Base-by-base conservation (phyloP, 2,329 filamentous ascomycete genomes). In the Fonsecaea monophora region DNA sequence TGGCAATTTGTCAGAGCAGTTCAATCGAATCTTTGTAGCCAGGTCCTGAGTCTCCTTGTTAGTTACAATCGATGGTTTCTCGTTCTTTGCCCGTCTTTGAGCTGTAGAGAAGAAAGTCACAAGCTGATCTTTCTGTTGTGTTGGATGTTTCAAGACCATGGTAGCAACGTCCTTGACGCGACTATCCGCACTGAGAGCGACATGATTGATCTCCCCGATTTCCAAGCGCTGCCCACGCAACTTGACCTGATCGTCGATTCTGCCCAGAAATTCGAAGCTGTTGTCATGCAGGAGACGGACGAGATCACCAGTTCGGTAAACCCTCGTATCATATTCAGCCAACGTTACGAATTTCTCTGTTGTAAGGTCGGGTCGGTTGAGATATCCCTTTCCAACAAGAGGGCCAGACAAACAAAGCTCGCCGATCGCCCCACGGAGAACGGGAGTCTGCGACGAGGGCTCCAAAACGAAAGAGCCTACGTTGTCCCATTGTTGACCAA, bases 221-320 rank as follows among this genome's bases (percentile, higher is more conserved):
- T 98, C 94, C 0, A 98, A 84, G 13, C 94, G 85, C 76, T 97
- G 94, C 0, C 94, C 94, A 10, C 94, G 88, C 2, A 97, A 84
- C 76, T 98, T 98, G 69, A 97, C 89, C 78, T 98, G 94, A 63
- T 96, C 92, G 75, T 98, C 94, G 5, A 90, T 90, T 13, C 94
- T 87, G 2, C 94, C 94, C 1, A 96, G 82, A 75, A 97, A 97
- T 64, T 94, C 90, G 71, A 97, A 94, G 53, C 90, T 92, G 0
- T 87, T 89, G 75, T 97, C 90, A 61, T 92, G 84, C 7, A 96
- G 79, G 15, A 96, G 83, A 5, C 94, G 85, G 1, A 97, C 94
- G 0, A 97, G 83, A 76, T 98, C 94, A 0, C 94, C 94, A 0
- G 94, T 97, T 6, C 93, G 87, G 75, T 97, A 98, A 0, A 96